phyloP scores from a whole-genome alignment of 2,329 filamentous ascomycete genomes.

The Calonectria pteridis region DNA sequence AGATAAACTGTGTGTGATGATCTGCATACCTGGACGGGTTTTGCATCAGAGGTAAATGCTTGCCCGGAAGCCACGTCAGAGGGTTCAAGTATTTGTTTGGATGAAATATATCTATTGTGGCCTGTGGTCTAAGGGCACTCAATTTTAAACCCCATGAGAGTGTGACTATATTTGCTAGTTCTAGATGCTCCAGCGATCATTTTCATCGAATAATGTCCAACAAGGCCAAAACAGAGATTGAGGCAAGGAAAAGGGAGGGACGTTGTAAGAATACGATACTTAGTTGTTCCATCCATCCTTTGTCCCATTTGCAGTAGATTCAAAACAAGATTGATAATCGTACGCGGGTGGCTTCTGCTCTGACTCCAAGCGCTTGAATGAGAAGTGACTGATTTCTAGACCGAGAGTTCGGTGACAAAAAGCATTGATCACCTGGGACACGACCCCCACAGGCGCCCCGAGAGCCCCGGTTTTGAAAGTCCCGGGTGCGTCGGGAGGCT shows the following conservation, averaged over 20 bases:
- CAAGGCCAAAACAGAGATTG: not conserved
- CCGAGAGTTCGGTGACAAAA: slow-evolving; percentile 19
- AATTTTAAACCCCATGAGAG: not conserved
- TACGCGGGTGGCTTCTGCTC: not conserved
- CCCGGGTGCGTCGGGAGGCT: slow-evolving; percentile 19
- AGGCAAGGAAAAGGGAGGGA: not conserved
- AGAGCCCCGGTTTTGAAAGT: slow-evolving; percentile 9
- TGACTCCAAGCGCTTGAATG: not conserved
- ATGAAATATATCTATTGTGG: not conserved
- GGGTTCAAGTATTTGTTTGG: not conserved
- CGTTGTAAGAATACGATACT: not conserved
- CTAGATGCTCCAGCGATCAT: not conserved
- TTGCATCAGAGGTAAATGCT: slow-evolving; percentile 15
- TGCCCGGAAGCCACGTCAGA: slow-evolving; percentile 3
- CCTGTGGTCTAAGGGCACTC: not conserved
- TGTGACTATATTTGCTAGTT: not conserved
- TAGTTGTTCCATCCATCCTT: not conserved
- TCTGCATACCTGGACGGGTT: slow-evolving; percentile 32
- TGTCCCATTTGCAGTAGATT: not conserved
- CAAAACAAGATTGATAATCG: not conserved
- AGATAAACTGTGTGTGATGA: slow-evolving; percentile 38
- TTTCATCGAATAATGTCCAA: not conserved
- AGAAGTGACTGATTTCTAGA: not conserved
- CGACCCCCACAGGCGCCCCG: slow-evolving; percentile 15
- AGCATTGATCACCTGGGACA: slow-evolving; percentile 6